Base-by-base conservation (phyloP, 257 asterid genomes). In the Scutellaria galericulata region DNA sequence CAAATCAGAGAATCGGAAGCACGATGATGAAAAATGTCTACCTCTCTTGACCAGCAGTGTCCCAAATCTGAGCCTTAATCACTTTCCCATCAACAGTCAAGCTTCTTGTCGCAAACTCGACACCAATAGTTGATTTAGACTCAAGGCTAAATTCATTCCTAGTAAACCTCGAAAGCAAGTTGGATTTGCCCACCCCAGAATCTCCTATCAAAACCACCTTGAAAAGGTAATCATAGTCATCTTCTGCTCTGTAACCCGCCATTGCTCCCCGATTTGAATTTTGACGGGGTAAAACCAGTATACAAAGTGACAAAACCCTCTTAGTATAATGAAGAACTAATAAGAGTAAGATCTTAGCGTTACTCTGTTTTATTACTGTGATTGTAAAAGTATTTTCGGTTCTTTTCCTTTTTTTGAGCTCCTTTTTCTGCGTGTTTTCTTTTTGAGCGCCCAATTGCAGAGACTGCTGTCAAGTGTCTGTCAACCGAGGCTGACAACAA, bases 21-120 rank as follows among this genome's bases (percentile, higher is more conserved):
- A 24, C 15, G 27, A 8, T 5, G 27, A 57, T 1, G 37, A 64
- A 55, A 79, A 69, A 66, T 44, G 80, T 18, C n/a, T 31, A 87
- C 96, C 96, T 89, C 79, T 91, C 97, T 64, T 91, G 97, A 42
- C 97, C 96, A 66, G 96, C 95, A 63, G 97, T 89, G 75, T 89
- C 97, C 97, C 97, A 91, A 84, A 91, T 91, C 89, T 91, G 96
- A 79, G 97, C 97, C 79, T 91, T 91, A 79, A 91, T 83, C 68
- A 91, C 95, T 77, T 91, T 91, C 0, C 79, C 75, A 73, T 91
- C 97, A 24, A 91, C 92, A 65, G 84, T 87, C 83, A 91, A 84
- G 82, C 96, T 89, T 78, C 94, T 73, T 13, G 97, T 91, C 14
- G 97, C 97, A 71, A 91, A 91, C 81, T 91, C 97, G 73, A 91